Base-by-base conservation (phyloP, 352 stramenopile genomes). In the Pythium sp. region DNA sequence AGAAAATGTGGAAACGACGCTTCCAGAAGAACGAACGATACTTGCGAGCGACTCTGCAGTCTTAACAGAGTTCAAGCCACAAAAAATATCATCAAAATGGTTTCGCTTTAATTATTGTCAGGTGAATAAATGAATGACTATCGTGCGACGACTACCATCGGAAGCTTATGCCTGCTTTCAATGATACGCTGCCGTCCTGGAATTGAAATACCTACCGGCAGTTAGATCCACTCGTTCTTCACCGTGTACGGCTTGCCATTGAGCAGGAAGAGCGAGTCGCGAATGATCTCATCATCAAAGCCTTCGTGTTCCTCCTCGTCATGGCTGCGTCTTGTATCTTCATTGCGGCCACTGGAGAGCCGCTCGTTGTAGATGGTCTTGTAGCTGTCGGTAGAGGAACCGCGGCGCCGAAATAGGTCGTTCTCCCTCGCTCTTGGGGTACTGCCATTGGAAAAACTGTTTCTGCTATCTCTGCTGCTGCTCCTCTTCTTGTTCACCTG, bases 331-430 rank as follows among this genome's bases (percentile, higher is more conserved):
- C 15, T 61, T 51, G 34, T 8, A 6, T 32, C 26, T 14, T 41
- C 53, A 58, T 58, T 30, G 53, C 15, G 4, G 26, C 20, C 20
- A 15, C 26, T 38, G 6, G 34, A 60, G 53, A 14, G 20, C 38
- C 36, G 46, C 34, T 53, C n/a, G 51, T 58, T 30, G 24, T 12
- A 53, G 47, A 46, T 36, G 55, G 49, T 67, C 51, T 22, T 7
- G 36, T 67, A 67, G 51, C 62, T 69, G 55, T 58, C 47, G 22
- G 8, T 43, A 2, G 64, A 69, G 28, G 64, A 69, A n/a, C 57
- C 47, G 5, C 64, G 41, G 15, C 30, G 41, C 1, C 55, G 55
- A 5, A 64, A 64, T 6, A 11, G 55, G 15, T 69, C 41, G 15
- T 14, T 58, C 53, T 61, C 57, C 6, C 28, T 28, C 53, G 54